These are phyloP conservation scores for Claviceps sp. DNA, from an alignment of 2,329 filamentous ascomycete genomes.

Conservation along the genomic window DNA sequence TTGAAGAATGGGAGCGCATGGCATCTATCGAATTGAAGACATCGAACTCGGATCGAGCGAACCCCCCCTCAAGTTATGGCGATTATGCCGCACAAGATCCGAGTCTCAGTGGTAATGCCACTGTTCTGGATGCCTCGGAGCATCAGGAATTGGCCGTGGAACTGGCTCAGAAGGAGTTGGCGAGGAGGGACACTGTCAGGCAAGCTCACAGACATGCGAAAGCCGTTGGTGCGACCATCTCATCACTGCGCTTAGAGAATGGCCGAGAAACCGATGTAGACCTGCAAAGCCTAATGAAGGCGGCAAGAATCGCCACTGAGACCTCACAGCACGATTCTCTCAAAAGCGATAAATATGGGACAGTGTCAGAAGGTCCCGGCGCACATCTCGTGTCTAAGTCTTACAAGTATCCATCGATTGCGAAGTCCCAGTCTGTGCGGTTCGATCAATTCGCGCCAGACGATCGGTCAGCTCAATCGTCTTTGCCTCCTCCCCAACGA, in stretches of 20 bases:
- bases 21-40: constrained; percentile 23
- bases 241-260: background rate
- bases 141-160: constrained; percentile 65
- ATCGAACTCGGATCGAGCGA: constrained; percentile 8
- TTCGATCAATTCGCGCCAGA: constrained; percentile 21
- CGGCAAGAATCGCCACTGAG: constrained; percentile 34
- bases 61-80: constrained; percentile 24
- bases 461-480: constrained; percentile 6
- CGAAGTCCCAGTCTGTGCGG: constrained; percentile 33
- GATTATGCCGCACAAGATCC: constrained; percentile 44
- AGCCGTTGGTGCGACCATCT: constrained; percentile 4
- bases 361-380: constrained; percentile 11
- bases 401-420: constrained; percentile 46
- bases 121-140: constrained; percentile 55
- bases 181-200: constrained; percentile 48
- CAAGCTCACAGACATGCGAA: constrained; percentile 40
- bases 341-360: background rate
- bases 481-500: constrained; percentile 17
- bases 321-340: background rate
- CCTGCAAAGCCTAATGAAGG: constrained; percentile 39
- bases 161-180: constrained; percentile 59
- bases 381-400: constrained; percentile 14
- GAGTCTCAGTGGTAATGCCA: constrained; percentile 41
- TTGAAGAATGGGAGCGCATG: constrained; percentile 52
- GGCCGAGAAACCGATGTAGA: constrained; percentile 25